Percentiles rank a stretch among this genome's conserved stretches.
These are phyloP conservation scores for Pythium dissotocum DNA, from an alignment of 352 stramenopile genomes.

Conservation along the genomic window DNA sequence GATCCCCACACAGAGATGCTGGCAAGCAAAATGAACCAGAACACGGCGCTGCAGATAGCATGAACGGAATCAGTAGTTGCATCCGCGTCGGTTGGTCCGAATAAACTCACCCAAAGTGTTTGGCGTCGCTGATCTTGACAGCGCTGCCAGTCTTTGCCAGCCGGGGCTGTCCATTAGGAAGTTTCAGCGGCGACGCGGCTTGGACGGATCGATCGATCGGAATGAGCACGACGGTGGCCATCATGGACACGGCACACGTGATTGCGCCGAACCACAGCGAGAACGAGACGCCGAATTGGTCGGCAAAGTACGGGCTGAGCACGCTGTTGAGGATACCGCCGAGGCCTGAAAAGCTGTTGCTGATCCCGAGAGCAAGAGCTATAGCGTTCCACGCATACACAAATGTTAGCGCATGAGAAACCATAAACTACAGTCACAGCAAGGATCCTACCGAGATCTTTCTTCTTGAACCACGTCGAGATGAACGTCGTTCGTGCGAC, in stretches of 20 bases:
- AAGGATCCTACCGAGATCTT: slow-evolving; percentile 51
- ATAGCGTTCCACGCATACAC: neutral
- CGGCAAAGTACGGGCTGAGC: slow-evolving; percentile 64
- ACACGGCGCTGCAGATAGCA: slow-evolving; percentile 32
- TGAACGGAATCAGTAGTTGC: neutral
- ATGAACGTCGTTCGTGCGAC: slow-evolving; percentile 77
- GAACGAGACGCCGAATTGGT: slow-evolving; percentile 44
- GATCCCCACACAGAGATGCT: slow-evolving; percentile 81
- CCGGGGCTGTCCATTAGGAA: slow-evolving; percentile 38
- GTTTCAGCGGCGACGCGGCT: slow-evolving; percentile 23
- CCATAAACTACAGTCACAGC: neutral
- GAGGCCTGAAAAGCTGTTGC: slow-evolving; percentile 64
- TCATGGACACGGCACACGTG: slow-evolving; percentile 46
- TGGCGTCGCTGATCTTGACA: slow-evolving; percentile 42
- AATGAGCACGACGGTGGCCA: slow-evolving; percentile 48
- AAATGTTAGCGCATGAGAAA: neutral
- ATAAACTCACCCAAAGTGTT: slow-evolving; percentile 38
- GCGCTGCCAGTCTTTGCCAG: slow-evolving; percentile 8
- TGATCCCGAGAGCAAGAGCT: slow-evolving; percentile 83
- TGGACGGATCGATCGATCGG: slow-evolving; percentile 48
- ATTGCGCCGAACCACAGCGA: slow-evolving; percentile 68
- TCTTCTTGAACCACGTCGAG: slow-evolving; percentile 80
- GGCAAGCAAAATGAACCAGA: slow-evolving; percentile 70
- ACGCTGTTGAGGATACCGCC: slow-evolving; percentile 83
- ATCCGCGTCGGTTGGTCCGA: neutral